Conservation (phyloP, 2,329 filamentous ascomycete genomes). For the Cryphonectria radicalis region DNA sequence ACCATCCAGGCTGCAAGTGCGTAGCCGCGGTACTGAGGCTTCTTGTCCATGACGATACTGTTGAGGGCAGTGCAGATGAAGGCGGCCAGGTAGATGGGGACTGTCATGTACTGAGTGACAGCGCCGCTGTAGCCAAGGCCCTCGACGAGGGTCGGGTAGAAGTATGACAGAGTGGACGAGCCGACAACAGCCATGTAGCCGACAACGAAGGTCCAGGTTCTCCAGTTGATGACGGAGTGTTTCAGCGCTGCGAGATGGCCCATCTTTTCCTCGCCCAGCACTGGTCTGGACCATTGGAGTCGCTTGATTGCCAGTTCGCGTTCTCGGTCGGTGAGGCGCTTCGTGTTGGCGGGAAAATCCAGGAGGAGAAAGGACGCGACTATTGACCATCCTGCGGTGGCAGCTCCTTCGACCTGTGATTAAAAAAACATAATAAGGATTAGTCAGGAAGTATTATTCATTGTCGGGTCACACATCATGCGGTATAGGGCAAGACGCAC, state of each 20-base stretch:
- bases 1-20: constrained; percentile 49
- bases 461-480: neutral
- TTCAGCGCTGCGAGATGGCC: constrained; percentile 34
- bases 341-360: constrained; percentile 69
- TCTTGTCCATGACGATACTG: constrained; percentile 52
- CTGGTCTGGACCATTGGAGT: constrained; percentile 63
- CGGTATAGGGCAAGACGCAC: neutral
- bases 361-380: constrained; percentile 66
- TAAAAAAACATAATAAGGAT: neutral
- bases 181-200: constrained; percentile 49
- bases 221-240: constrained; percentile 43
- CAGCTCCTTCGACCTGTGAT: constrained; percentile 57
- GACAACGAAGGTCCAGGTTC: constrained; percentile 45
- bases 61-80: constrained; percentile 54
- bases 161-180: constrained; percentile 54
- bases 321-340: constrained; percentile 61
- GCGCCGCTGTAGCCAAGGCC: constrained; percentile 52
- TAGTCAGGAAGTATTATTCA: neutral
- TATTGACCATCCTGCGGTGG: constrained; percentile 58
- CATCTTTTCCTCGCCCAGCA: constrained; percentile 63
- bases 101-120: constrained; percentile 54
- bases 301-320: constrained; percentile 64
- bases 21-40: constrained; percentile 49
- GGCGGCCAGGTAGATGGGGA: constrained; percentile 57
- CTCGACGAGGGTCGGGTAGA: constrained; percentile 57